phyloP scores from a whole-genome alignment of 2,329 filamentous ascomycete genomes.

The Cladophialophora exuberans region DNA sequence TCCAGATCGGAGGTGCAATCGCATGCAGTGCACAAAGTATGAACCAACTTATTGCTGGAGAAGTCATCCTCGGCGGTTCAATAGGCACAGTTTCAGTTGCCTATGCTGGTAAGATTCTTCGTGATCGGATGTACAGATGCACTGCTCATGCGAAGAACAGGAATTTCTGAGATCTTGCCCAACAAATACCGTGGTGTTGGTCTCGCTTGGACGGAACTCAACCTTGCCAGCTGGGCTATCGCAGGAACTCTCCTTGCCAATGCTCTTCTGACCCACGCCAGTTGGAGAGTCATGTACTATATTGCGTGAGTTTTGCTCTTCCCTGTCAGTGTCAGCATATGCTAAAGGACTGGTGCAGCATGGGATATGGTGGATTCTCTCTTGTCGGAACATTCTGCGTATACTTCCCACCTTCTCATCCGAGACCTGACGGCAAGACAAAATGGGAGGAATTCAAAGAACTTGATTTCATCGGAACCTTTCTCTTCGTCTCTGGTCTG shows the following conservation, averaged over 20 bases:
- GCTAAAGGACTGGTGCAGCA: neutral
- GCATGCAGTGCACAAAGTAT: slow-evolving; percentile 25
- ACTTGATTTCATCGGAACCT: slow-evolving; percentile 57
- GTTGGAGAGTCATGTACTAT: slow-evolving; percentile 60
- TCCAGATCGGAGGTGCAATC: slow-evolving; percentile 19
- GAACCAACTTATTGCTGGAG: slow-evolving; percentile 27
- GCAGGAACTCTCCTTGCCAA: slow-evolving; percentile 26
- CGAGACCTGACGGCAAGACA: slow-evolving; percentile 50
- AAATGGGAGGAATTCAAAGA: slow-evolving; percentile 46
- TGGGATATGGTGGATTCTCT: slow-evolving; percentile 58
- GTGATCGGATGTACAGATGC: neutral
- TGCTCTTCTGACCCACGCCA: slow-evolving; percentile 42
- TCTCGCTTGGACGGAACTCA: slow-evolving; percentile 27
- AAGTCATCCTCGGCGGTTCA: slow-evolving; percentile 26
- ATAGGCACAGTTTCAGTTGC: slow-evolving; percentile 24
- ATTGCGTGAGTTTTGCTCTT: slow-evolving; percentile 39
- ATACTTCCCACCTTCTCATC: slow-evolving; percentile 54
- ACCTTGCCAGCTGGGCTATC: slow-evolving; percentile 26
- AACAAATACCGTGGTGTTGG: slow-evolving; percentile 26
- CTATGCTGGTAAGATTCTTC: slow-evolving; percentile 20
- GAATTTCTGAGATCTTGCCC: slow-evolving; percentile 27
- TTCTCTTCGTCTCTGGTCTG: slow-evolving; percentile 54
- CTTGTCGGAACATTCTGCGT: slow-evolving; percentile 51
- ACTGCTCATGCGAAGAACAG: slow-evolving; percentile 5
- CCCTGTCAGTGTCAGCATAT: neutral